Base-by-base conservation (phyloP, 768 basidiomycete species). In the Baorangia bicolor region DNA sequence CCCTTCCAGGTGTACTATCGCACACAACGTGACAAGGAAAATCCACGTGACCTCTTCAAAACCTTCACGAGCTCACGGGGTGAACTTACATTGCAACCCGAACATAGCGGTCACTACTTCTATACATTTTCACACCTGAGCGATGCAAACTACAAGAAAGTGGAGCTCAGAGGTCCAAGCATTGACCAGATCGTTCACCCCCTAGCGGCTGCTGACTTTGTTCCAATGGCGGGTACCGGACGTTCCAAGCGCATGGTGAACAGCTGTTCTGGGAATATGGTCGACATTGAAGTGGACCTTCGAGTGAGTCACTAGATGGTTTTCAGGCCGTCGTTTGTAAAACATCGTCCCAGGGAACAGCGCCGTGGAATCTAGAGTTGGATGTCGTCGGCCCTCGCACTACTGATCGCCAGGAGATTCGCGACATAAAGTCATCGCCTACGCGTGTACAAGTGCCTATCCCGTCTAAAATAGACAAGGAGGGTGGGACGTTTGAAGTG, bases 141-240 rank as follows among this genome's bases (percentile, higher is more conserved):
- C 67, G 95, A 98, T 69, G 78, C 81, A 11, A 85, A 94, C 68
- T 98, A 98, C 72, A 81, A 83, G 63, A 85, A 83, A 61, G 78
- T 93, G 27, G 81, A 84, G 21, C 75, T 97, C 20, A 77, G 85
- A 35, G 88, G 88, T 23, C 84, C 89, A 39, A 84, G 83, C 55
- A 92, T 95, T 61, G 86, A 91, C 53, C 92, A 96, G 71, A 78
- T 90, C 35, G 90, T 98, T 34, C 94, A 97, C 69, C 94, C 95
- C 1, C 77, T 92, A 38, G 94, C 94, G 0, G 80, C 83, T 35
- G 92, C 88, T 2, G 83, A 87, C 56, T 92, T 94, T 61, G 76
- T 78, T n/a, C 65, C 75, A 28, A 65, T 69, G 10, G 63, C 53
- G 51, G 65, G 70, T 20, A 71, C 75, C 27, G 75, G 73, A 38